Base-by-base conservation (phyloP, 768 basidiomycete genomes). In the Dacryopinax primogenitus region DNA sequence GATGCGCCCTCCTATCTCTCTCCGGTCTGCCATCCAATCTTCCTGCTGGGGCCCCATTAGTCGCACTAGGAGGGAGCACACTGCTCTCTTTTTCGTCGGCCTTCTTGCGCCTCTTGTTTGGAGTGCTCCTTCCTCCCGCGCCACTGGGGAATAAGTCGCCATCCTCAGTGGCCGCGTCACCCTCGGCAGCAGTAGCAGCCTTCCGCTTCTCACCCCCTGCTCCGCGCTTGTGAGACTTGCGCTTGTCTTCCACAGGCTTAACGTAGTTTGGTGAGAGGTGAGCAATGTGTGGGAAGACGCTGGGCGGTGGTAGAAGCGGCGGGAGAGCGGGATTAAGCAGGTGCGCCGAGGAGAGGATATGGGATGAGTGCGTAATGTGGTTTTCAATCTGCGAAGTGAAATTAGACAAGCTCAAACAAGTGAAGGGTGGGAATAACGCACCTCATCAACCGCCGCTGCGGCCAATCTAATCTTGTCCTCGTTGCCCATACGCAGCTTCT, bases 381-480 rank as follows among this genome's bases (percentile, higher is more conserved):
- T 15, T 28, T 21, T 62, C 63, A 30, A 58, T 58, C 51, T 58
- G 51, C 13, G 26, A 30, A 6, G 34, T 45, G 62, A 36, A 47
- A 21, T 32, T 28, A 18, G 35, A 28, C 12, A 3, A 45, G 32
- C 16, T 11, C 33, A 26, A 45, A 39, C 16, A 33, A 11, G 33
- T 33, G 51, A n/a, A 15, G n/a, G 7, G 30, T 26, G 0, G 85
- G 9, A 28, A 15, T 76, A 75, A 71, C 86, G 83, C 75, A 97
- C 85, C 70, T 84, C 87, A 78, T 97, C 93, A 36, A 90, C 90
- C 30, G 92, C 92, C 68, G 86, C 86, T 69, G 87, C 91, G 21
- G 92, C 92, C 67, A 95, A 91, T 71, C 92, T 84, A 75, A 97
- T 95, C 80, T 97, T 97, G 84, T 98, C 96, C 75, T 97, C 95